Base-by-base conservation (phyloP, 257 asterid species). In the Linaria vulgaris region DNA sequence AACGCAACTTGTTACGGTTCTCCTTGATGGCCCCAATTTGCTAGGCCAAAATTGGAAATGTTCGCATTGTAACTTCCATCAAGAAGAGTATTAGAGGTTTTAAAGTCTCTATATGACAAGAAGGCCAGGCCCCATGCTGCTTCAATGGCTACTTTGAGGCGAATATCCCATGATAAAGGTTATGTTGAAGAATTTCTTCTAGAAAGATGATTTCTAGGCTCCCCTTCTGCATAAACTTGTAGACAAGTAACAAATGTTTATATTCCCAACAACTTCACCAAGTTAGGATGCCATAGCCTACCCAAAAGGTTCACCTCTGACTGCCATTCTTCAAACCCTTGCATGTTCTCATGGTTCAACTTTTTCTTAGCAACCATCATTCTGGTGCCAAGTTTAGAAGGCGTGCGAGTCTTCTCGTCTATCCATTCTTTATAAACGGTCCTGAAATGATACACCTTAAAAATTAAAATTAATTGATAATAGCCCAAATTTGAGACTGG, bases 291-390 rank as follows among this genome's bases (percentile, higher is more conserved):
- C 1, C 74, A 73, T 7, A 83, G 79, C 57, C 76, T 76, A 61
- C 90, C 90, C 69, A 83, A 57, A 58, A 83, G 78, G 77, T 78
- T 76, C 47, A 83, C 84, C 70, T 83, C 90, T 10, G 90, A 69
- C 90, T 83, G 83, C 88, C 88, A 82, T 67, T 82, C 85, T 19
- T 79, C 76, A 59, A 79, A 79, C 13, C 88, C 88, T 65, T 82
- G 88, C 58, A 60, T 38, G 60, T 85, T 69, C 77, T 70, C 79
- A 5, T 65, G 68, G 66, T 82, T 76, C 74, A 82, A 57, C 74
- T 79, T 82, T 72, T 82, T 82, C 81, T 79, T 72, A 15, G 83
- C 88, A 74, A 82, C 85, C 74, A 74, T 44, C 63, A 74, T 74
- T n/a, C 83, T 83, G 3, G 74, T 69, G 38, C 78, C 79, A 16